These are phyloP conservation scores for Hymenoscyphus infarciens DNA, from an alignment of 2,329 filamentous ascomycete species.

Conservation along the genomic window DNA sequence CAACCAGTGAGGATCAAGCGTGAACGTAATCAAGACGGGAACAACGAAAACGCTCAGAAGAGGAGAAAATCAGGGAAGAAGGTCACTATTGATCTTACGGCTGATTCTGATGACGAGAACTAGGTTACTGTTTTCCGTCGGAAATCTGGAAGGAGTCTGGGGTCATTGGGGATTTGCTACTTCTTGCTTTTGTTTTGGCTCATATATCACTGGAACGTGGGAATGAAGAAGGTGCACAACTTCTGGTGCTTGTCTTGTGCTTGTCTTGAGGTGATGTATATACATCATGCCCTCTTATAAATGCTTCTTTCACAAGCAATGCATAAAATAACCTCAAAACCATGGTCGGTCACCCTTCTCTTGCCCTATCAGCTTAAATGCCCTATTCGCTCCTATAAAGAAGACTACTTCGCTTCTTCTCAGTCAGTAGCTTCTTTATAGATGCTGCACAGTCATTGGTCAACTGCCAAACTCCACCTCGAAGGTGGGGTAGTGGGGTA, in stretches of 20 bases:
- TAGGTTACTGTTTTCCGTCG: background rate
- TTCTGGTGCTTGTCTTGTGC: too few relatives aligned
- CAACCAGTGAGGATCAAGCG: constrained; percentile 6
- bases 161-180: background rate
- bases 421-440: background rate
- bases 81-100: constrained; percentile 8
- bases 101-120: background rate
- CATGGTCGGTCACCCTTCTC: too few relatives aligned
- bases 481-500: constrained; percentile 8
- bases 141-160: background rate
- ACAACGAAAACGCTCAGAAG: constrained; percentile 1
- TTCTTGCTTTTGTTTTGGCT: background rate
- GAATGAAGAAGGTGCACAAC: too few relatives aligned
- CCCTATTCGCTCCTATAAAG: too few relatives aligned
- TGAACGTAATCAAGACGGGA: background rate
- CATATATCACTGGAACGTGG: background rate
- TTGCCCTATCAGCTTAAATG: too few relatives aligned
- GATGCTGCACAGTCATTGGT: background rate
- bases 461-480: background rate
- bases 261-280: too few relatives aligned
- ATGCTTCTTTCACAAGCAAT: too few relatives aligned
- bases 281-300: too few relatives aligned
- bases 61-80: constrained; percentile 2
- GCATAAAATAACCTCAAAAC: too few relatives aligned
- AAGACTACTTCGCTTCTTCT: too few relatives aligned